phyloP scores from a whole-genome alignment of 169 alveolate genomes.

The Plasmodium inui region DNA sequence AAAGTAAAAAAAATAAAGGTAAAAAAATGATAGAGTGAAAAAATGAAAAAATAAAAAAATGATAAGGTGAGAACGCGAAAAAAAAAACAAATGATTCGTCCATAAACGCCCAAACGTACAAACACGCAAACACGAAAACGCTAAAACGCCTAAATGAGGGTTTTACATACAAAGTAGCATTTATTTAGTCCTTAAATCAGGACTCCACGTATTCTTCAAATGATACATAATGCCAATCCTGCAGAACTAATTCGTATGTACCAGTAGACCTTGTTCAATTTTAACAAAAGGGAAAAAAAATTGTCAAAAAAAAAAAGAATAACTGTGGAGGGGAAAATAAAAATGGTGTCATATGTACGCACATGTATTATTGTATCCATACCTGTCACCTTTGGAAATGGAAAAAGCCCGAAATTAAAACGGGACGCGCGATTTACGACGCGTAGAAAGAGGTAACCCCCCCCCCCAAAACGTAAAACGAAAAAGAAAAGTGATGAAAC shows the following conservation, averaged over 20 bases:
- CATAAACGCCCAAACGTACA: neutral
- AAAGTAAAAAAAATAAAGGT: neutral
- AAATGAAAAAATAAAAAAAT: neutral
- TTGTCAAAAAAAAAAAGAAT: constrained; percentile 9
- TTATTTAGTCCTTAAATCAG: neutral
- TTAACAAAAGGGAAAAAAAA: constrained; percentile 2
- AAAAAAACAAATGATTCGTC: neutral
- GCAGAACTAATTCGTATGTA: neutral
- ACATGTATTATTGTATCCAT: neutral
- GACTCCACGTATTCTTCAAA: neutral
- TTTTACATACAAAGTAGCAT: neutral
- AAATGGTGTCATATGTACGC: neutral
- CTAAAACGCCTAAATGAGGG: neutral
- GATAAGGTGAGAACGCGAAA: neutral
- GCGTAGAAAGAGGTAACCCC: neutral
- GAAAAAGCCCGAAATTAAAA: neutral
- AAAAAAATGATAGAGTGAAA: neutral
- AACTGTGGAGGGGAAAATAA: neutral
- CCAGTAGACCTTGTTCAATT: neutral
- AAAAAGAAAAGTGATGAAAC: neutral
- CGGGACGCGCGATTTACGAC: neutral
- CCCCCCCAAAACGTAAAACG: neutral
- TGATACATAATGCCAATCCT: neutral
- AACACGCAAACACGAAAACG: neutral
- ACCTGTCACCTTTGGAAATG: neutral